phyloP scores from a whole-genome alignment of 352 stramenopile genomes.

The Globisporangium uncinulatum region DNA sequence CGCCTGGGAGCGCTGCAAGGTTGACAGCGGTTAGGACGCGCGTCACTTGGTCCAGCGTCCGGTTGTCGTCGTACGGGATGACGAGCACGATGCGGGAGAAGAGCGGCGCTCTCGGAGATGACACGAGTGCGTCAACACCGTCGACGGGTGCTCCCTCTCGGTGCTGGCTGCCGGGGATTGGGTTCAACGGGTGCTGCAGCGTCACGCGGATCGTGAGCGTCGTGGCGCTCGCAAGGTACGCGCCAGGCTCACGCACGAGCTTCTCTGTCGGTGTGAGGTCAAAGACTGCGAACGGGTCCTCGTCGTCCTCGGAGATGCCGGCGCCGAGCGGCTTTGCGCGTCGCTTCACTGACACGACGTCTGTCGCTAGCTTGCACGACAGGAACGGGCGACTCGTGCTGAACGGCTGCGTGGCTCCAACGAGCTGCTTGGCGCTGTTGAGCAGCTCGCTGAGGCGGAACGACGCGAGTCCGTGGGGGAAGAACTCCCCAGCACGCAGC shows the following conservation, averaged over 20 bases:
- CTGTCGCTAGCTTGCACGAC: constrained; percentile 37
- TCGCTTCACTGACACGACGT: constrained; percentile 49
- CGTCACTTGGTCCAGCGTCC: constrained; percentile 41
- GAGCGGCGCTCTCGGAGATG: not conserved
- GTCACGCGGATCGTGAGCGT: constrained; percentile 35
- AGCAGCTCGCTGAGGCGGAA: constrained; percentile 66
- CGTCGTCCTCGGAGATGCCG: constrained; percentile 8
- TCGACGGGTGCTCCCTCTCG: not conserved
- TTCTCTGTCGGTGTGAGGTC: constrained; percentile 32
- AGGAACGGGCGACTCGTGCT: constrained; percentile 24
- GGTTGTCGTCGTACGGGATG: constrained; percentile 73
- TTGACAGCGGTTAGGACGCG: constrained; percentile 68
- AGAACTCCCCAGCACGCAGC: constrained; percentile 30
- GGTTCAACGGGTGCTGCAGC: constrained; percentile 30
- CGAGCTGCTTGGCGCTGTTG: constrained; percentile 19
- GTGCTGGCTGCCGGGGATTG: not conserved
- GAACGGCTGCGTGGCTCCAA: constrained; percentile 5
- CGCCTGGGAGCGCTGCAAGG: constrained; percentile 29
- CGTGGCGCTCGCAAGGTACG: constrained; percentile 37
- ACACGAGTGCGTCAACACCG: not conserved
- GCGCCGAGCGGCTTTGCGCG: constrained; percentile 42
- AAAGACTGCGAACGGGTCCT: constrained; percentile 12
- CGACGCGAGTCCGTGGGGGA: constrained; percentile 44
- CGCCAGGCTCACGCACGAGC: constrained; percentile 49
- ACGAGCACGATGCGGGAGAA: constrained; percentile 82